Evolutionary conservation across 2,329 filamentous ascomycete genomes (phyloP).

Genomic region (Talaromyces sp.): DNA sequence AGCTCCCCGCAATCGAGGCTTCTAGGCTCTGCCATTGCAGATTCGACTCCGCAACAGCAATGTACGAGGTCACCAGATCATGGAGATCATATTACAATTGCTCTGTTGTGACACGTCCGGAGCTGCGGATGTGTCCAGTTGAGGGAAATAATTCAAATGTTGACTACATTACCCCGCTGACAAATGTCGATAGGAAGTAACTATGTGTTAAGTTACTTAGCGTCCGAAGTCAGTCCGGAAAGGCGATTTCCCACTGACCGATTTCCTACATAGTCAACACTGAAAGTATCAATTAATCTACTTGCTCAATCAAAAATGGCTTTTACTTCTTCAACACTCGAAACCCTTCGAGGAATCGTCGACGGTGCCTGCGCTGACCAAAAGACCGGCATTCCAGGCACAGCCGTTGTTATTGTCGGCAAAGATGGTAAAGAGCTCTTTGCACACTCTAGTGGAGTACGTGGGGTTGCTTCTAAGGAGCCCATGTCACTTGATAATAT

Average conservation of each 20-base stretch:
- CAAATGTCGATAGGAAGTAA: no score
- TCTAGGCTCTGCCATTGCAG: no score
- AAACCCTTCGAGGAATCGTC: neutral
- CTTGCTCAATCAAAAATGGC: neutral
- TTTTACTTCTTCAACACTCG: neutral
- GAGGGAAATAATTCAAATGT: neutral
- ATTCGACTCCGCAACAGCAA: no score
- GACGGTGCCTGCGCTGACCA: slow-evolving; percentile 18
- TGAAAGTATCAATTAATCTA: no score
- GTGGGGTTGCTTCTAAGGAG: slow-evolving; percentile 38
- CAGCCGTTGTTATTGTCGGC: slow-evolving; percentile 43
- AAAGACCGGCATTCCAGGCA: slow-evolving; percentile 39
- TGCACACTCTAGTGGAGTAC: slow-evolving; percentile 44
- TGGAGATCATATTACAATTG: no score
- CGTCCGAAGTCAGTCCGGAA: neutral
- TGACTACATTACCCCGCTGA: neutral
- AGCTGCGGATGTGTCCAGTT: neutral
- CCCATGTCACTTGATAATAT: slow-evolving; percentile 55
- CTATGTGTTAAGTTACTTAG: neutral
- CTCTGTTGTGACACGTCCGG: no score
- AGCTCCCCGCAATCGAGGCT: neutral
- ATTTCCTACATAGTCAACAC: neutral
- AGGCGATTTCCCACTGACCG: neutral
- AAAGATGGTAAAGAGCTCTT: slow-evolving; percentile 45
- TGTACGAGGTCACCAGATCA: no score